Percentiles rank a stretch among this genome's conserved stretches.
Conservation (phyloP, 2,329 filamentous ascomycete species). For the Sordariomycetes sp. region DNA sequence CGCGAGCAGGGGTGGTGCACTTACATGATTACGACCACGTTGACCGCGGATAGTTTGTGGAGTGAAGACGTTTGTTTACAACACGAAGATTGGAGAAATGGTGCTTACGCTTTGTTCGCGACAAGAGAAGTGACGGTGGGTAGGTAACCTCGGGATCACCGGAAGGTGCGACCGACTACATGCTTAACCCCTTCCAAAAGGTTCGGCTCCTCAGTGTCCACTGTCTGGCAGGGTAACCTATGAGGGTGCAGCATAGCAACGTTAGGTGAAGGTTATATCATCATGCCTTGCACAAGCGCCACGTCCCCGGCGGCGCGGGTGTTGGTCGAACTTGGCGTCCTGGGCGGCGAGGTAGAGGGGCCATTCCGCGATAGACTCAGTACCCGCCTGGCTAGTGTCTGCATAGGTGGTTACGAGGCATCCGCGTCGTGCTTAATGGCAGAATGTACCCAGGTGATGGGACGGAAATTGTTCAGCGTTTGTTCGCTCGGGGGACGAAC, state of each 20-base stretch:
- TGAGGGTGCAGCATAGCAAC: not conserved
- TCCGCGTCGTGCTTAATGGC: not conserved
- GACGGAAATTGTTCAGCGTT: not conserved
- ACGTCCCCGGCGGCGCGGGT: slow-evolving; percentile 6
- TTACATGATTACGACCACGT: not conserved
- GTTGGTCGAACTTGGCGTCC: not conserved
- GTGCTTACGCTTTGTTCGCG: not conserved
- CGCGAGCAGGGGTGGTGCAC: not conserved
- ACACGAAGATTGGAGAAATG: not conserved
- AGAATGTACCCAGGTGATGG: not conserved
- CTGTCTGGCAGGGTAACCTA: not conserved
- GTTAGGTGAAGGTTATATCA: not conserved
- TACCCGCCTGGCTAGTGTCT: not conserved
- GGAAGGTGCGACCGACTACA: not conserved
- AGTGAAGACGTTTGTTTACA: not conserved
- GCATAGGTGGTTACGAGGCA: too few relatives aligned
- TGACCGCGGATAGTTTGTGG: not conserved
- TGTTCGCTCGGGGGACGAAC: slow-evolving; percentile 12
- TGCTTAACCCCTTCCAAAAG: not conserved
- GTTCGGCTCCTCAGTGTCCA: not conserved
- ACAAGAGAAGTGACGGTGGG: not conserved
- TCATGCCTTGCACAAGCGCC: not conserved
- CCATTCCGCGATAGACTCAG: not conserved
- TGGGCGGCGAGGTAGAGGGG: not conserved
- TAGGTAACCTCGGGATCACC: not conserved